Evolutionary conservation across 2,329 filamentous ascomycete species (phyloP), one percentile per base, ranked within the genome.

Genomic region (Neonectria hederae): DNA sequence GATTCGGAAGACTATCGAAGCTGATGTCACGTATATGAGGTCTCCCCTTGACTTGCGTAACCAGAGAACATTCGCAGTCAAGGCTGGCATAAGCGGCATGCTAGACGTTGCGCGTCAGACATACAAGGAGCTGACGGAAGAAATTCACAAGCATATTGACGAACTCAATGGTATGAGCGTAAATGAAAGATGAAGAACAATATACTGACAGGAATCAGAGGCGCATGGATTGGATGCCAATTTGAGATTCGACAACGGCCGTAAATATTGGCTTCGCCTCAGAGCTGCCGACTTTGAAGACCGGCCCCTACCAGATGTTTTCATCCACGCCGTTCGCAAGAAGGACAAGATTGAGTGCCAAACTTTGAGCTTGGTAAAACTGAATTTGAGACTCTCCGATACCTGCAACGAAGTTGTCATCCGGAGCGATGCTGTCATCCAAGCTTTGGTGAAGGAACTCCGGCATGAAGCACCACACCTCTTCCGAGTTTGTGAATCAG

Each of bases 11-110:
- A 87, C 87, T 0, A 90, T 99, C 69, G 96, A 98, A 67, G 86
- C 92, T 9, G 92, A 97, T 75, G 92, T 94, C 0, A 87, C 85
- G 0, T 97, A 92, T 70, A 91, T 92, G 63, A 92, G 86, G 51
- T 88, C 90, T 22, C 91, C 96, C 0, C 83, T 98, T 5, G 95
- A 97, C 66, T 83, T 97, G 61, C 87, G 94, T 14, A 97, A 97
- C 65, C 95, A 98, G 75, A 86, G 95, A 67, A 92, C 91, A 0
- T 97, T 97, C 80, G 95, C 95, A 22, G 90, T 98, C 32, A 96
- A 91, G 81, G 88, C 93, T 49, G 92, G 93, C 0, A 89, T 96
- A 45, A 94, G 93, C 71, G 92, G 92, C 2, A 86, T 97, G 61
- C 86, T 98, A 4, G 95, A 97, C 78, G 92, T 97, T 40, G 92